Evolutionary conservation across 306 rosid genomes (phyloP).

Genomic region (Malus sylvestris): DNA sequence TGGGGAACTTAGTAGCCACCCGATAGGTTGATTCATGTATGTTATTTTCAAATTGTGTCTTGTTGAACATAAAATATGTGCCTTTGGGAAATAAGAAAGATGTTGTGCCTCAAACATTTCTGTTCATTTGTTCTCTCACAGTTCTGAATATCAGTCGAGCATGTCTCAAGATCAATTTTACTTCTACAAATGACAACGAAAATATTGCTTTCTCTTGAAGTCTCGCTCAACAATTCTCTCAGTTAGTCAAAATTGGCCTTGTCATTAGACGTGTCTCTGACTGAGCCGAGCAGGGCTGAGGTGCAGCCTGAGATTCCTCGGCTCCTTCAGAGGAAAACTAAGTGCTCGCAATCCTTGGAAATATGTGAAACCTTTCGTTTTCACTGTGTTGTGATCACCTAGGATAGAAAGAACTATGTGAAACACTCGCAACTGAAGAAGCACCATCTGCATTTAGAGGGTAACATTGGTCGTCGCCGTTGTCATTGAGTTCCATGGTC

Average conservation of each 20-base stretch:
- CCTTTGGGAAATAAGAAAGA: background rate
- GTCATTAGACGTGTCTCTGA: background rate
- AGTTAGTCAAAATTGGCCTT: background rate
- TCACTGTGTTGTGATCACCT: constrained; percentile 35
- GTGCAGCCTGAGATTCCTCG: background rate
- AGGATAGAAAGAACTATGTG: constrained; percentile 65
- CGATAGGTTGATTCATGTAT: constrained; percentile 27
- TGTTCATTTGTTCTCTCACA: background rate
- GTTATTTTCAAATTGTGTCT: background rate
- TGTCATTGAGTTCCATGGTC: constrained; percentile 72
- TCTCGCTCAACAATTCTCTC: background rate
- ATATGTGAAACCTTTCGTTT: background rate
- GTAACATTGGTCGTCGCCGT: constrained; percentile 34
- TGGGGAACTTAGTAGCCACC: constrained; percentile 82
- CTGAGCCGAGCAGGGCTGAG: background rate
- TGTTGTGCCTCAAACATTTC: background rate
- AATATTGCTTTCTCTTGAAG: background rate
- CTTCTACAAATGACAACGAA: background rate
- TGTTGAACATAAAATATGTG: background rate
- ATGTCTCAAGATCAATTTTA: background rate
- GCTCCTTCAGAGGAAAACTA: background rate
- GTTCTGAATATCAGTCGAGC: background rate
- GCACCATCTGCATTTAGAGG: constrained; percentile 23
- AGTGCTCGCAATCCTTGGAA: background rate
- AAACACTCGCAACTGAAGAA: constrained; percentile 57